phyloP scores from a whole-genome alignment of 345 rosid species.

The Gossypium arboreum region DNA sequence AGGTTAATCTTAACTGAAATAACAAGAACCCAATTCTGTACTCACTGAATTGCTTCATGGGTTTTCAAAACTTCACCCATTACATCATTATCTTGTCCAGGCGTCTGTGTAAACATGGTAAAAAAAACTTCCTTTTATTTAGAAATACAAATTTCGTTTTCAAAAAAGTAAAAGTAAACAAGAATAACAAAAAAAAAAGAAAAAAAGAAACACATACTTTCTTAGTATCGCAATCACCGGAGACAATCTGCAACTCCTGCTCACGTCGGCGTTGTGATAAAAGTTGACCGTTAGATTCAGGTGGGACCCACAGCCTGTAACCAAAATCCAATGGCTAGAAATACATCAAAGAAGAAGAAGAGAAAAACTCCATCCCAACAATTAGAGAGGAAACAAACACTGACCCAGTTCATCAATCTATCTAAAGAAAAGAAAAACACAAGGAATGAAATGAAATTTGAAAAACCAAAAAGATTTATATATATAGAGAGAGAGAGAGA shows the following conservation, averaged over 20 bases:
- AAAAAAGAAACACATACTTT: constrained; percentile 40
- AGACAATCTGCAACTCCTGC: constrained; percentile 53
- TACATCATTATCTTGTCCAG: constrained; percentile 45
- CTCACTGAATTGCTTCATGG: constrained; percentile 84
- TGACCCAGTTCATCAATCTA: not conserved
- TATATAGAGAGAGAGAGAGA: too few relatives aligned
- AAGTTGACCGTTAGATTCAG: constrained; percentile 52
- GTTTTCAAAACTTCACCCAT: constrained; percentile 63
- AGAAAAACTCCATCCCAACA: not conserved
- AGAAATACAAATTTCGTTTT: not conserved
- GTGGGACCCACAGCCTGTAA: constrained; percentile 55
- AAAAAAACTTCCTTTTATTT: not conserved
- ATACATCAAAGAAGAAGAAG: not conserved
- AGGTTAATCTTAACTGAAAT: not conserved
- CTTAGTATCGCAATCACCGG: constrained; percentile 49
- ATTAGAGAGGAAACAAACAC: not conserved
- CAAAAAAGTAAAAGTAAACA: not conserved
- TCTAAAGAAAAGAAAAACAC: not conserved
- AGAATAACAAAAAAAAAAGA: not conserved
- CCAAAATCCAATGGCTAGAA: not conserved
- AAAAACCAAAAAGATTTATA: not conserved
- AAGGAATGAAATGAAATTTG: not conserved
- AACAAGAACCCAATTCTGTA: constrained; percentile 5
- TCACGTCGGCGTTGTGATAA: constrained; percentile 48
- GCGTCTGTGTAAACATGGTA: constrained; percentile 26